A percentile compares a stretch with the other conserved stretches of the same genome.
These are phyloP conservation scores for Setomelanomma holmii DNA, from an alignment of 2,329 filamentous ascomycete genomes.

Conservation along the genomic window DNA sequence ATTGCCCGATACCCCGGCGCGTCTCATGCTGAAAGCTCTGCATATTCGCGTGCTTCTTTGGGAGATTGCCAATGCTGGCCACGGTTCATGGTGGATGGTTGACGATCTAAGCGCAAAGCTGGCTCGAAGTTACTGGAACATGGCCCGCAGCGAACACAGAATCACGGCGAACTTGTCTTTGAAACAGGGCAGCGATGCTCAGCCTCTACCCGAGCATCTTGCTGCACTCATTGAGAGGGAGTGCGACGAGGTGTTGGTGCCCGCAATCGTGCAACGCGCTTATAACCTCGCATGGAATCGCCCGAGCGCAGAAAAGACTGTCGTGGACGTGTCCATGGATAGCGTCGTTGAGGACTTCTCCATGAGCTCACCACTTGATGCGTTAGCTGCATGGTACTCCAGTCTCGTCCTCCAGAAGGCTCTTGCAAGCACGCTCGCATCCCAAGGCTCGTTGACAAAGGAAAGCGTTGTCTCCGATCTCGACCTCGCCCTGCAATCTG, in stretches of 20 bases:
- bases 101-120: conserved; percentile 76
- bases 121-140: conserved; percentile 80
- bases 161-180: conserved; percentile 47
- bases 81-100: conserved; percentile 68
- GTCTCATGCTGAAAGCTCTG: conserved; percentile 89
- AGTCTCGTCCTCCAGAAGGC: conserved; percentile 74
- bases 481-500: conserved; percentile 72
- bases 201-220: conserved; percentile 78
- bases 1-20: conserved; percentile 79
- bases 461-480: conserved; percentile 62
- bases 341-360: conserved; percentile 83
- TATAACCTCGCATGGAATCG: conserved; percentile 91
- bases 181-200: conserved; percentile 60
- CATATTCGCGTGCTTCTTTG: conserved; percentile 90
- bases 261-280: conserved; percentile 80
- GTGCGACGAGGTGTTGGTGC: conserved; percentile 80
- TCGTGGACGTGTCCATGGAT: conserved; percentile 76
- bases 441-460: conserved; percentile 55
- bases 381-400: conserved; percentile 90
- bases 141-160: conserved; percentile 71
- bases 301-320: conserved; percentile 71
- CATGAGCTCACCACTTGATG: conserved; percentile 86
- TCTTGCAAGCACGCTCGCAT: conserved; percentile 68
- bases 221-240: conserved; percentile 77
- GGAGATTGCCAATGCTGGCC: conserved; percentile 72